Base-by-base conservation (phyloP, 2,329 filamentous ascomycete species). In the Colletotrichum sp. region DNA sequence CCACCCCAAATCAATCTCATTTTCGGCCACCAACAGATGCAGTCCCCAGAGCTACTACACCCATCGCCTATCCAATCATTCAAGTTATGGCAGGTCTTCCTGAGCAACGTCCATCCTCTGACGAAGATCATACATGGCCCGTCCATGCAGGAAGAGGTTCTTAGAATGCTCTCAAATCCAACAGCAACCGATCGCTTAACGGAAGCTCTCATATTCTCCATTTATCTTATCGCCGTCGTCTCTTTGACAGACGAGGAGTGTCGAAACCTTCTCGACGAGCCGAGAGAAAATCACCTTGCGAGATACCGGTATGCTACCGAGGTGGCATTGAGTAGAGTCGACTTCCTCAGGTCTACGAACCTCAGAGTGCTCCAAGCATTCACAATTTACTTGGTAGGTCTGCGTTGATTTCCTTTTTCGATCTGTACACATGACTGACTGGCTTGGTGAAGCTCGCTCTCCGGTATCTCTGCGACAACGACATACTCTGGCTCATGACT, bases 81-180 rank as follows among this genome's bases (percentile, higher is more conserved):
- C 79, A 89, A 89, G 67, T 87, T 96, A 6, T 96, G 94, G 94
- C 93, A 95, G 81, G 86, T 91, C 9, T 96, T 93, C 78, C 85
- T 95, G 6, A 92, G 95, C 64, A 93, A 95, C 76, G 92, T 96
- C 69, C 94, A 96, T 79, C 94, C 94, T 0, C 82, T 95, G 59
- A 91, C 92, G 78, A 96, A 95, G 81, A 85, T 91, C 59, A 91
- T 95, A 39, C 94, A 96, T 80, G 90, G 93, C 2, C 94, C 94
- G 0, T 92, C 92, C 0, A 83, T 95, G 3, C 92, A 95, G 80
- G 74, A 75, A n/a, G 59, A 71, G 15, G 39, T 71, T 3, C 49
- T 75, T 0, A 11, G n/a, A 15, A 52, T 36, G 9, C 72, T 75
- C 22, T 22, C 49, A 13, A 36, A 71, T 44, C 61, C 72, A 9